phyloP scores from a whole-genome alignment of 2,329 filamentous ascomycete species.

The Aspergillus oerlinghausenensis region DNA sequence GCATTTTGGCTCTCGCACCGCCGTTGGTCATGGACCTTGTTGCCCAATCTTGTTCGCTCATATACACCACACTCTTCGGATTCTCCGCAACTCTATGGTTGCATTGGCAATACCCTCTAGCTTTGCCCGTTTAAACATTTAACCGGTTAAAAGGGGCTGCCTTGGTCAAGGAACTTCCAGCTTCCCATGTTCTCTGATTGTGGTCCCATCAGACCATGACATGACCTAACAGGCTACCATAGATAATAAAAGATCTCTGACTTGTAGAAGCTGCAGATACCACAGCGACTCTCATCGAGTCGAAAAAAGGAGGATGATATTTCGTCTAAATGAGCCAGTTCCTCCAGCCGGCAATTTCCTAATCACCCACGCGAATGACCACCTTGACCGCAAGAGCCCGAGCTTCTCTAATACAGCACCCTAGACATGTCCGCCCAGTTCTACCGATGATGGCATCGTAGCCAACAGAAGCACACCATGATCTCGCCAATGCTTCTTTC shows the following conservation, averaged over 20 bases:
- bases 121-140: neutral
- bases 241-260: neutral
- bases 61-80: neutral
- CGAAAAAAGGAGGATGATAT: neutral
- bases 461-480: constrained; percentile 43
- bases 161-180: neutral
- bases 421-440: constrained; percentile 35
- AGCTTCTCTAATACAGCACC: constrained; percentile 42
- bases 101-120: neutral
- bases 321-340: too few relatives aligned
- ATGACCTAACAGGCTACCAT: neutral
- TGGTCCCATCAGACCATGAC: neutral
- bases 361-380: constrained; percentile 36
- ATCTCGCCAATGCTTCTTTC: constrained; percentile 39
- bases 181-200: neutral
- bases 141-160: neutral
- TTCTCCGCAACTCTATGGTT: neutral
- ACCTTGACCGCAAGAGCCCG: constrained; percentile 35
- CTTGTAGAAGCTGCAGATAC: neutral
- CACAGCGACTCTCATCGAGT: neutral
- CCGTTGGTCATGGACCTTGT: neutral
- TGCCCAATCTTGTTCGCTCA: neutral
- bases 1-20: neutral
- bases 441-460: constrained; percentile 39
- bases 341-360: neutral